Base-by-base conservation (phyloP, 164 flowering plant species). In the Piper betle region DNA sequence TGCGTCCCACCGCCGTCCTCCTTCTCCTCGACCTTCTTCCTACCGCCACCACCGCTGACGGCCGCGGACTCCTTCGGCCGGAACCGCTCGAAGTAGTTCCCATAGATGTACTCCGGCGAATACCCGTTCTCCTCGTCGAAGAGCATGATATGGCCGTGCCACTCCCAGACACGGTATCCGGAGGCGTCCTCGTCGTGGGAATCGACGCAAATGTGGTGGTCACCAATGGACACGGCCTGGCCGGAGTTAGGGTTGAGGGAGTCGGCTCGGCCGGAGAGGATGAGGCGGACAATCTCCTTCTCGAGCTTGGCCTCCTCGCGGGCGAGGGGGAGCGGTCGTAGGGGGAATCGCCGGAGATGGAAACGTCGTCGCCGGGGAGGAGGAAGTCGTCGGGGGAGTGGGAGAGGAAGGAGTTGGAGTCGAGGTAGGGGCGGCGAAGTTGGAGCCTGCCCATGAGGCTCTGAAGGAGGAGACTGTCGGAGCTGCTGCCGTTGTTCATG, bases 141-240 rank as follows among this genome's bases (percentile, higher is more conserved):
- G 66, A 88, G 60, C 96, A 88, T 85, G 3, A 93, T 79, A 67
- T 88, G 97, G 7, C 99, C 97, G 57, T 90, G 99, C 99, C 99
- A 93, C 75, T 90, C 97, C 99, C 99, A 93, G 0, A 88, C 97
- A 57, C 99, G 82, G 52, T 88, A 90, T 62, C 83, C 95, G 38
- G 86, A 80, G 0, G 71, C 91, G 4, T 54, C 56, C 12, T 89
- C 91, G 59, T 82, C 81, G 38, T 83, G 96, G 66, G 73, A 84
- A 39, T 86, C 90, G 53, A 93, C 84, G 55, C 99, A 93, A 7
- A 93, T 72, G 67, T 93, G 82, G 69, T 88, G 92, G 2, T 90
- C 96, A 3, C 87, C 85, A 37, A 93, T 64, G 25, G 90, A 62
- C 4, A 90, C 89, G 5, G 96, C 92, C 67, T 93, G 91, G 13